Evolutionary conservation across 306 rosid genomes (phyloP), one percentile per base, ranked within the genome.

Genomic region (Vigna reflexopilosa): DNA sequence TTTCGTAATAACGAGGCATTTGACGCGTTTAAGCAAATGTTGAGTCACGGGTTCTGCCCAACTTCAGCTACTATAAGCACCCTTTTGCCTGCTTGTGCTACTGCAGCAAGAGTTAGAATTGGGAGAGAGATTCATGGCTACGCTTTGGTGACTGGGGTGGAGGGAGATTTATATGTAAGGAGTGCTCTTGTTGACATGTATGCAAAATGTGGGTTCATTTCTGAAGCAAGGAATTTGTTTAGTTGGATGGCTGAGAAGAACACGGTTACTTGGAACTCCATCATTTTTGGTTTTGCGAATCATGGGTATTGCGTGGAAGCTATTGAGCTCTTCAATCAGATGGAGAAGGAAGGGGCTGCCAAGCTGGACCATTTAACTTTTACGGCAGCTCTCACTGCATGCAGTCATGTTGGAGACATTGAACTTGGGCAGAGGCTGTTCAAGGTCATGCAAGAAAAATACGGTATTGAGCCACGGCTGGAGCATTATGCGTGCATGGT

Each of bases 141-240:
- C 11, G 84, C 93, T 1, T 67, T 88, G 73, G 86, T 84, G 47
- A 82, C 80, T 48, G 96, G 97, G 78, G 86, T 88, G 49, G 96
- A 85, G 77, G 83, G 81, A 67, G 93, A 90, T 82, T 64, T 89
- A 38, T 90, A 85, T 82, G 96, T 92, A 38, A 87, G 89, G 80
- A 92, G 93, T 84, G 97, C 97, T 66, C 86, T 94, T 40, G 89
- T 94, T 82, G 98, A 94, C 78, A 90, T 92, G 98, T 88, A 92
- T 49, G 88, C 97, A 26, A 94, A 94, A 88, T 94, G 97, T 40
- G 98, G 97, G 7, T 94, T 89, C 79, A 89, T 94, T 69, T 64
- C 78, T 36, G 91, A 90, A 59, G 94, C 96, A 0, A 84, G 74
- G 86, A 73, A 81, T 19, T 76, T 92, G 80, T 92, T 92, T 81